phyloP scores from a whole-genome alignment of 305 asterid genomes.

The Fraxinus paxiana region DNA sequence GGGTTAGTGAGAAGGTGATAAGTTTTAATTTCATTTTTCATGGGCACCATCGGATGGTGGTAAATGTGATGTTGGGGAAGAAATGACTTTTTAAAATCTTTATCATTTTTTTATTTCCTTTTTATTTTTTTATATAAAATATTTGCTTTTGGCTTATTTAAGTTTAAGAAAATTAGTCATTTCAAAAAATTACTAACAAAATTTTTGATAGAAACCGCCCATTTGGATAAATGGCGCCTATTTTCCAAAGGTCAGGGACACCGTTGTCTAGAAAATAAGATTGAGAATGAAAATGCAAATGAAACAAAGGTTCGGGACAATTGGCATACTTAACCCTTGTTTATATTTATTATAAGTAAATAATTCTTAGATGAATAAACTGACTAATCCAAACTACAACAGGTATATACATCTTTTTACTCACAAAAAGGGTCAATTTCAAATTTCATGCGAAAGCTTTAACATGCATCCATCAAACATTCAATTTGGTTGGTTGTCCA shows the following conservation, averaged over 20 bases:
- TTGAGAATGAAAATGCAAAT: background rate
- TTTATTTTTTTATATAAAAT: background rate
- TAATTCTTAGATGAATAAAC: background rate
- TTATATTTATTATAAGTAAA: background rate
- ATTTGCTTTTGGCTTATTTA: background rate
- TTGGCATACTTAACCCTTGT: background rate
- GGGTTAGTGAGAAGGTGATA: background rate
- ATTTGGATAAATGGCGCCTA: background rate
- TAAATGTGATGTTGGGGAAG: background rate
- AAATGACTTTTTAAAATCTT: background rate
- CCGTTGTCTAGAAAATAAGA: background rate
- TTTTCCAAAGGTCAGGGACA: background rate
- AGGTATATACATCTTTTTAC: background rate
- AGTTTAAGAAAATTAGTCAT: background rate
- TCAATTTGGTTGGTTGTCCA: background rate
- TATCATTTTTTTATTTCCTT: background rate
- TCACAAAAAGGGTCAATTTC: background rate
- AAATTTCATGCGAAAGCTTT: background rate
- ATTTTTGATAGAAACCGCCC: background rate
- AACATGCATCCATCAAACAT: slow-evolving; percentile 11
- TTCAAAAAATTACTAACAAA: background rate
- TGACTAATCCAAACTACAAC: background rate
- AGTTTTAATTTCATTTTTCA: background rate
- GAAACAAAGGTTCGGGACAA: background rate
- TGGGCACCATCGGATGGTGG: background rate